Conservation (phyloP, 1,284 basidiomycete genomes). For the Paramarasmius palmivorus region DNA sequence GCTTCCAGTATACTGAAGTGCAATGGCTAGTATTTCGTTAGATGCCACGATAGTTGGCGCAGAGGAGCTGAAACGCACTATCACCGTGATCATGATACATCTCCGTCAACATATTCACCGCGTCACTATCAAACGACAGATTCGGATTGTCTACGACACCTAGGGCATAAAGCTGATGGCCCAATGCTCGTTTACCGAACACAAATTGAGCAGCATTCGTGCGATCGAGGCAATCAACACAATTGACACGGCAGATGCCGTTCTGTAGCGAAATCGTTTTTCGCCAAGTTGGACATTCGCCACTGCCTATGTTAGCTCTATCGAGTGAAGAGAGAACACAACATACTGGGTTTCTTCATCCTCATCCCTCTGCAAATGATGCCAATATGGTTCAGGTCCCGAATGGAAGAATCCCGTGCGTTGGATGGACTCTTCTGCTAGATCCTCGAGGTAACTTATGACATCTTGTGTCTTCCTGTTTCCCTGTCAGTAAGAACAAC, state of each 20-base stretch:
- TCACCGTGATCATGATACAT: conserved; percentile 99
- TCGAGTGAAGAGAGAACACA: neutral
- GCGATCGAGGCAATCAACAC: conserved; percentile 95
- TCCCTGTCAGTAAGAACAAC: neutral
- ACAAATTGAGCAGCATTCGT: conserved; percentile 99
- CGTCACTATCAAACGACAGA: conserved; percentile 92
- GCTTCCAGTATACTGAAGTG: conserved; percentile 95
- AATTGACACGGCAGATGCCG: conserved; percentile 89
- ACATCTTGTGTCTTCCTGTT: conserved; percentile 91
- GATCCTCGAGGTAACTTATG: conserved; percentile 92
- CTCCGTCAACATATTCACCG: conserved; percentile 96
- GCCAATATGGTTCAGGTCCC: conserved; percentile 75
- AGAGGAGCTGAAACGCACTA: conserved; percentile 51
- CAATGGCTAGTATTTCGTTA: conserved; percentile 63
- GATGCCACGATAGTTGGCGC: neutral
- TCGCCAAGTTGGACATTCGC: conserved; percentile 50
- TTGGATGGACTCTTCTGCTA: conserved; percentile 92
- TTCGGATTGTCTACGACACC: conserved; percentile 86
- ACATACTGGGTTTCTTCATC: conserved; percentile 6
- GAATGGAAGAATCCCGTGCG: conserved; percentile 95
- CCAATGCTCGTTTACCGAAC: conserved; percentile 93
- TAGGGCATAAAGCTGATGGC: conserved; percentile 94
- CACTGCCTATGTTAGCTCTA: conserved; percentile 4
- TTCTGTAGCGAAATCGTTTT: conserved; percentile 82
- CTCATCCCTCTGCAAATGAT: conserved; percentile 51